Conservation (phyloP, 2,329 filamentous ascomycete genomes). For the Beauveria varroae region DNA sequence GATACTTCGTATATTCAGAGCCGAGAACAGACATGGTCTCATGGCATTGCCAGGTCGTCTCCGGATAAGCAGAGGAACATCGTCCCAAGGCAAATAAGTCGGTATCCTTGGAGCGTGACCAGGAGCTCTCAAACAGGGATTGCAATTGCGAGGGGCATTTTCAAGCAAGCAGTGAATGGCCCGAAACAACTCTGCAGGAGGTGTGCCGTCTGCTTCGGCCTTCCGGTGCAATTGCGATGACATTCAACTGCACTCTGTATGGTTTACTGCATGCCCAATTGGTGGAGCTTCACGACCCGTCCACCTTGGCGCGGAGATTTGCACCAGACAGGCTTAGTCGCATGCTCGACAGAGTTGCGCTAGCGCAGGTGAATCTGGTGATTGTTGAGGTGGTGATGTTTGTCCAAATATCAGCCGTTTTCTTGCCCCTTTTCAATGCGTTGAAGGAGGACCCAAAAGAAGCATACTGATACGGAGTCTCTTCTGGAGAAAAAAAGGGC, state of each 20-base stretch:
- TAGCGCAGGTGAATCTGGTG: neutral
- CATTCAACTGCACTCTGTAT: slow-evolving; percentile 3
- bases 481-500: neutral
- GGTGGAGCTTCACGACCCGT: neutral
- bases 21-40: neutral
- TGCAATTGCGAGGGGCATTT: neutral
- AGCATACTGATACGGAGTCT: neutral
- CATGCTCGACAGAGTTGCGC: slow-evolving; percentile 1
- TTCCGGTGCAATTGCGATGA: neutral
- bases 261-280: neutral
- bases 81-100: neutral
- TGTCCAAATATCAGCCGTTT: neutral
- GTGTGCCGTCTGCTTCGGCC: neutral
- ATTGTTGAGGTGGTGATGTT: neutral
- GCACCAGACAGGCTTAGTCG: neutral
- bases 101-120: too few relatives aligned
- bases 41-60: neutral
- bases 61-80: neutral
- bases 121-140: neutral
- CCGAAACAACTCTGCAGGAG: neutral
- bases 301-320: neutral
- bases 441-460: neutral
- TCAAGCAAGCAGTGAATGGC: neutral
- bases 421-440: neutral
- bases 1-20: too few relatives aligned